These are phyloP conservation scores for Larix sibirica DNA, from an alignment of 83 land plant genomes.

Conservation along the genomic window DNA sequence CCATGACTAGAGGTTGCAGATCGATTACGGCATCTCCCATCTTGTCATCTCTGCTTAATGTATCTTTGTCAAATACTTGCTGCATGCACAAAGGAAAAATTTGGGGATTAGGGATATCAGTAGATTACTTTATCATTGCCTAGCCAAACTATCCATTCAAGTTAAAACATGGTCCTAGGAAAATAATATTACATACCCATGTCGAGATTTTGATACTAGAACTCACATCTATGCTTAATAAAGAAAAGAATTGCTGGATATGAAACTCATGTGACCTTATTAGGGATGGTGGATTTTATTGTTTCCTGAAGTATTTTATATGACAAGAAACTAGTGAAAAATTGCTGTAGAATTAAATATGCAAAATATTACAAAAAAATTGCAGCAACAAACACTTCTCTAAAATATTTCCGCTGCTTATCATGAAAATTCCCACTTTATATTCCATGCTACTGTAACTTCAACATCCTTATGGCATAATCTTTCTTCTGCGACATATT, in stretches of 20 bases:
- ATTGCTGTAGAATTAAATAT: not conserved
- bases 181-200: not conserved
- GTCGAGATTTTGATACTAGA: not conserved
- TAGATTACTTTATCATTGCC: not conserved
- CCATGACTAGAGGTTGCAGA: conserved; percentile 44
- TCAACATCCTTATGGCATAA: not conserved
- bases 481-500: too few relatives aligned
- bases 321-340: not conserved
- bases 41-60: conserved; percentile 54
- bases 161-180: not conserved
- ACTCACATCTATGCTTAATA: not conserved
- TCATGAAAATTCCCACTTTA: not conserved
- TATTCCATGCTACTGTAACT: not conserved
- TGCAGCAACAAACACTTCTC: not conserved
- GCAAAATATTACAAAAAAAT: not conserved
- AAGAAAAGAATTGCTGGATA: not conserved
- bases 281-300: not conserved
- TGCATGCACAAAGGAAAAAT: conserved; percentile 23
- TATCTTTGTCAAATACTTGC: conserved; percentile 68
- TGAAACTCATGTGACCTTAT: not conserved
- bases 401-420: not conserved
- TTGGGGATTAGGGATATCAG: not conserved
- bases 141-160: not conserved
- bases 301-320: not conserved
- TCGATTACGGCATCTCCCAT: conserved; percentile 80